Base-by-base conservation (phyloP, 768 basidiomycete species). In the Hypholoma fasciculare region DNA sequence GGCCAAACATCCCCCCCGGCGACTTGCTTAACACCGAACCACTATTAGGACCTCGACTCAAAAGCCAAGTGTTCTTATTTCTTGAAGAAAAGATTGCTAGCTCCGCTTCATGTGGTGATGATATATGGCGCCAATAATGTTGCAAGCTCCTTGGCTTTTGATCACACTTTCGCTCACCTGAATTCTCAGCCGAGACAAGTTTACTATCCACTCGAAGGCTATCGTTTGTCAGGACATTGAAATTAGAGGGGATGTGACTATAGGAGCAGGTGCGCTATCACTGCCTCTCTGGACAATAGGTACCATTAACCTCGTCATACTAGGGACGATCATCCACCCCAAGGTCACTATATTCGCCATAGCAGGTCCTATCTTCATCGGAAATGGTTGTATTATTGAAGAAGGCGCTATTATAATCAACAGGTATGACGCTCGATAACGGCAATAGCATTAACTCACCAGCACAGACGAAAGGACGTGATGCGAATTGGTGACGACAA, bases 401-500 rank as follows among this genome's bases (percentile, higher is more conserved):
- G 97, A 99, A 69, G 84, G 83, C 11, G 91, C 85, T 5, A 88
- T 97, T 65, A 85, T 99, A 61, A 89, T 97, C 52, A 98, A 98
- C 72, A 81, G 92, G 85, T 90, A 59, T 54, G 71, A 36, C 19
- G 9, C 26, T 36, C 43, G 17, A 17, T 36, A 53, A 30, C 30
- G 38, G 44, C 8, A 30, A 17, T 43, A 7, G 14, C 51, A 49
- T 39, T 44, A 20, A 40, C 27, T 14, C 23, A n/a, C 16, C 44
- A 14, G 40, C 12, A 49, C 40, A 88, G 86, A 65, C 73, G 82
- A 54, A 94, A 90, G 66, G 90, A 94, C 67, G 84, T 89, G 37
- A 93, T 98, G 94, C 85, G 88, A 17, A 94, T 99, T 49, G 96
- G 96, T 5, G 88, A 96, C 70, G 87, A 92, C 60, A 98, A 98